phyloP scores from a whole-genome alignment of 2,329 filamentous ascomycete species.

The Cryphonectria carpinicola region DNA sequence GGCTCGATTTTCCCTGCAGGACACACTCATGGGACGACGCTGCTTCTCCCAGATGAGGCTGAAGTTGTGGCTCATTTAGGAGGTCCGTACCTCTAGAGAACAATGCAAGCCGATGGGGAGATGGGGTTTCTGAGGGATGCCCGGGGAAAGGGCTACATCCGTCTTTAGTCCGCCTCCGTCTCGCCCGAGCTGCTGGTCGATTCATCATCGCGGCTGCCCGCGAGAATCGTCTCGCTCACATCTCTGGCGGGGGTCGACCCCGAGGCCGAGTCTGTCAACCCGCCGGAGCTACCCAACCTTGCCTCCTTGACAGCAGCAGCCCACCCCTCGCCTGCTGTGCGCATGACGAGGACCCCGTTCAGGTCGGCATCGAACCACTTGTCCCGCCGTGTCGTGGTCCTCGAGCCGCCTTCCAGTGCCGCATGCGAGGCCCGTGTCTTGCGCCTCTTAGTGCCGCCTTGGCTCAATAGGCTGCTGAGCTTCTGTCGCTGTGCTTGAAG shows the following conservation, averaged over 20 bases:
- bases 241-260: not conserved
- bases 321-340: constrained; percentile 51
- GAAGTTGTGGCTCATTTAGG: not conserved
- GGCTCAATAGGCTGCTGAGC: constrained; percentile 58
- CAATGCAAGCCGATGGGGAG: not conserved
- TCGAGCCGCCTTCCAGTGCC: constrained; percentile 69
- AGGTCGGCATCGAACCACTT: constrained; percentile 66
- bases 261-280: not conserved
- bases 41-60: not conserved
- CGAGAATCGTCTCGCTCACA: constrained; percentile 6
- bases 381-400: constrained; percentile 65
- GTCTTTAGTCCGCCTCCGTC: constrained; percentile 7
- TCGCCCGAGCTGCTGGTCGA: constrained; percentile 2
- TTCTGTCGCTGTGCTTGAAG: constrained; percentile 69
- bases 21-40: not conserved
- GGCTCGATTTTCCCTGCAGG: not conserved
- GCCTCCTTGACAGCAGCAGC: constrained; percentile 24
- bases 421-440: constrained; percentile 71
- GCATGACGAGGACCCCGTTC: constrained; percentile 59
- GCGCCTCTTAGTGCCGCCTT: constrained; percentile 61
- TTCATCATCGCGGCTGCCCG: constrained; percentile 14
- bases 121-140: not conserved
- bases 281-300: constrained; percentile 7
- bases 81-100: not conserved
- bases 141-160: not conserved